Evolutionary conservation across 1,284 basidiomycete genomes (phyloP).

Genomic region (Ganoderma boninense): DNA sequence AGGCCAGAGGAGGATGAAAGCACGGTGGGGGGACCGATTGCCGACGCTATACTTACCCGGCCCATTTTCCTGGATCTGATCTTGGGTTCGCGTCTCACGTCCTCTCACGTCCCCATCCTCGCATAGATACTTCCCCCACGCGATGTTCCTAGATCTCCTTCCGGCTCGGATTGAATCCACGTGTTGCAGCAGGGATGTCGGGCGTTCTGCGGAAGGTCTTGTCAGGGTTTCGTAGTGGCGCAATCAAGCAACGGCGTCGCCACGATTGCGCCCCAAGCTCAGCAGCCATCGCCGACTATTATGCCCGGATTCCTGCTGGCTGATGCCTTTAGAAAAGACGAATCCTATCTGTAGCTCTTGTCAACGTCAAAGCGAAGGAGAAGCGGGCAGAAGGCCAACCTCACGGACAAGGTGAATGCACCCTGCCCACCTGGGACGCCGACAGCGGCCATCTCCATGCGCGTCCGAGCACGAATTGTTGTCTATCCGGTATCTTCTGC

Average conservation of each 20-base stretch:
- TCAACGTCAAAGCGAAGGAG: neutral
- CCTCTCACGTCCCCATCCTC: slow-evolving; percentile 14
- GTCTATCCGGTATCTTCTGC: neutral
- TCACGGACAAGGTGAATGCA: neutral
- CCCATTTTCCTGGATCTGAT: slow-evolving; percentile 8
- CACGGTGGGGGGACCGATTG: neutral
- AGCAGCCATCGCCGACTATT: neutral
- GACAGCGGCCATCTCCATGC: neutral
- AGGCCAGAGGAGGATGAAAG: slow-evolving; percentile 14
- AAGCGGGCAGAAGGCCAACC: neutral
- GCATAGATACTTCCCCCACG: neutral
- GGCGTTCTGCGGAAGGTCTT: neutral
- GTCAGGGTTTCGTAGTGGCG: neutral
- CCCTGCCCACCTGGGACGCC: neutral
- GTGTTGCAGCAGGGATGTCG: neutral
- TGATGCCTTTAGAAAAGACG: neutral
- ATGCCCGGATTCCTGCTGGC: neutral
- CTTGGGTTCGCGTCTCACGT: slow-evolving; percentile 18
- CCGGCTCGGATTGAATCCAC: neutral
- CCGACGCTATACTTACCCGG: slow-evolving; percentile 8
- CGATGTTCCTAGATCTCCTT: neutral
- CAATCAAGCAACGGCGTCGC: neutral
- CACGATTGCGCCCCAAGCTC: neutral
- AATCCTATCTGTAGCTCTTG: neutral
- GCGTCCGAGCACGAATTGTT: neutral